Conservation (phyloP, 2,329 filamentous ascomycete species). For the Aureobasidium vineae region DNA sequence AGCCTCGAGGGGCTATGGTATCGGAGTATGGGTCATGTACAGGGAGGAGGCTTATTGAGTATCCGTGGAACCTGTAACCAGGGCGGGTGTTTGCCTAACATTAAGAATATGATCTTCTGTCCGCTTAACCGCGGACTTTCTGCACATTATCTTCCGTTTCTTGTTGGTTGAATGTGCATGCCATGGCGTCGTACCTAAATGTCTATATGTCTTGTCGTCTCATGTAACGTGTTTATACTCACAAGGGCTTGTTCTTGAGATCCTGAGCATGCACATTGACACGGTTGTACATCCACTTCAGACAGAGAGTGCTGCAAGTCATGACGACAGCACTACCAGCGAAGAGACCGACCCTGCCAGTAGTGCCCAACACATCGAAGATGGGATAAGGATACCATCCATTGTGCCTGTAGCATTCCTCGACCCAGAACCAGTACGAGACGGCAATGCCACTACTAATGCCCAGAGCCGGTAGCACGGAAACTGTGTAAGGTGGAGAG, state of each 20-base stretch:
- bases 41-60: constrained; percentile 10
- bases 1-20: constrained; percentile 6
- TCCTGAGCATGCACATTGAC: constrained; percentile 56
- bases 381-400: constrained; percentile 83
- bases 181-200: constrained; percentile 11
- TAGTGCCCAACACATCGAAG: constrained; percentile 65
- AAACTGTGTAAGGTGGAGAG: constrained; percentile 70
- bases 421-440: constrained; percentile 74
- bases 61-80: not conserved
- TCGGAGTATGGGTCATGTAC: constrained; percentile 14
- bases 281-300: constrained; percentile 68
- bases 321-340: constrained; percentile 61
- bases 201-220: constrained; percentile 5
- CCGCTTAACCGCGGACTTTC: constrained; percentile 1
- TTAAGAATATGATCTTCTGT: constrained; percentile 21
- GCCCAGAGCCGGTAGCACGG: constrained; percentile 57
- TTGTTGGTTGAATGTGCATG: not conserved
- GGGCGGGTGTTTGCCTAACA: not conserved
- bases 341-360: constrained; percentile 68
- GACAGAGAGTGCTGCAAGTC: constrained; percentile 63
- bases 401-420: constrained; percentile 67
- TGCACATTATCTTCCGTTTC: not conserved
- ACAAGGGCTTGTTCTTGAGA: constrained; percentile 17
- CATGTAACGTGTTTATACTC: not conserved
- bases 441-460: constrained; percentile 61